Percentiles rank a stretch among this genome's conserved stretches.
Evolutionary conservation across 345 rosid species (phyloP).

Genomic region (Citrus hindsii): DNA sequence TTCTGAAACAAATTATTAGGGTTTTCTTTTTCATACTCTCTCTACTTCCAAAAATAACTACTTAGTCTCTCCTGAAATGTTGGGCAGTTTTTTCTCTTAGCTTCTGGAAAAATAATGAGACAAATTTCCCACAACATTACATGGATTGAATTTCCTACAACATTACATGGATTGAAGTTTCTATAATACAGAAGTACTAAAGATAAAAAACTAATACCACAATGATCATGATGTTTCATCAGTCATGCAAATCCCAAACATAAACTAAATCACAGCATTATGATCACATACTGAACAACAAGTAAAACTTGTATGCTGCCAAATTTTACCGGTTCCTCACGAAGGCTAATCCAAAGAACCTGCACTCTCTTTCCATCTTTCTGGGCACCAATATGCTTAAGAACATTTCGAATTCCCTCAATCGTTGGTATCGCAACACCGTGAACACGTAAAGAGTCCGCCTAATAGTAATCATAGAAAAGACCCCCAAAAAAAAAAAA

Average conservation of each 20-base stretch:
- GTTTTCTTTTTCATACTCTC: neutral
- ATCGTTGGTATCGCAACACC: constrained; percentile 94
- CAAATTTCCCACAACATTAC: neutral
- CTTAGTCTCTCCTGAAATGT: neutral
- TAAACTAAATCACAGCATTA: neutral
- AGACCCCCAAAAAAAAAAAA: neutral
- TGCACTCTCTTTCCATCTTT: constrained; percentile 52
- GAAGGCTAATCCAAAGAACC: constrained; percentile 92
- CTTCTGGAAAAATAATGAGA: neutral
- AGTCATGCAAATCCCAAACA: neutral
- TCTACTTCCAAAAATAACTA: neutral
- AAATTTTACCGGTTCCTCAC: constrained; percentile 86
- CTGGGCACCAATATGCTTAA: constrained; percentile 72
- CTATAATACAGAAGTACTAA: neutral
- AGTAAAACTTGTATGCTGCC: neutral
- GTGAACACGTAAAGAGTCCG: constrained; percentile 70
- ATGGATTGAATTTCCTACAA: too few relatives aligned
- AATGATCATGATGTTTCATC: neutral
- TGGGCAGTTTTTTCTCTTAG: neutral
- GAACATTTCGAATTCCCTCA: constrained; percentile 83
- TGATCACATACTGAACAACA: neutral
- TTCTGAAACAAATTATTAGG: neutral
- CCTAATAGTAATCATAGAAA: constrained; percentile 40
- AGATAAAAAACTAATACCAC: neutral
- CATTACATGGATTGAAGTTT: neutral